Base-by-base conservation (phyloP, 176 grass and related monocot genomes). In the Elymus sibiricus region DNA sequence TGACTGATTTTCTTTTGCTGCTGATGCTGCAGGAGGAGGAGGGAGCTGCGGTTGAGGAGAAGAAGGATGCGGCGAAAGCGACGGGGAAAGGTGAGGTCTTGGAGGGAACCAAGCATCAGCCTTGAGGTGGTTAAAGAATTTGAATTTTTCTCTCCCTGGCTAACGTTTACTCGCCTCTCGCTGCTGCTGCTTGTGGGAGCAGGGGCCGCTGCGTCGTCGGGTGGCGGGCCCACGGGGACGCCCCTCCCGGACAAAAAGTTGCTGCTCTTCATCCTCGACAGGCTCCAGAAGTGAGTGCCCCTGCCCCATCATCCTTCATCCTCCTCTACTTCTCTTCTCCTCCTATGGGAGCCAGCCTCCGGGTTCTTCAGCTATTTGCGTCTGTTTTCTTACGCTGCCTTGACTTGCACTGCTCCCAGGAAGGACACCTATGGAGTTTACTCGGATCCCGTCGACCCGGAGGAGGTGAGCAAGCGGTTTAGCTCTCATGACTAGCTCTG, bases 371-470 rank as follows among this genome's bases (percentile, higher is more conserved):
- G 29, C 35, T 80, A 39, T n/a, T 1, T 9, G 74, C 83, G 59
- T 56, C 13, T 66, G 66, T 82, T 19, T 24, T 75, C 81, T 79
- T 25, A 19, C 14, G 1, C 9, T 58, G 53, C 19, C 53, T 27
- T 76, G 25, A 58, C 63, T 77, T 87, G 74, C 71, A 56, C 70
- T 82, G 15, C 72, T 89, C 76, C n/a, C 84, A 93, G 94, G 86
- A 95, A 95, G 87, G 93, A 95, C 81, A 91, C 88, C 15, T 93
- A 87, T 80, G 90, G 88, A 69, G 90, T 90, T 40, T 95, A 89
- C 81, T 92, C 88, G 0, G 86, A 95, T 21, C 93, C 93, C 10
- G 93, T 95, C 26, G 90, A 95, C 76, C 27, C 86, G 12, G 86
- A 95, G 71, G 89, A 93, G 91, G 88, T 93, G 84, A 70, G 82